phyloP scores from a whole-genome alignment of 192 early-diverging fungal genomes.

The Haplosporangium gracile region DNA sequence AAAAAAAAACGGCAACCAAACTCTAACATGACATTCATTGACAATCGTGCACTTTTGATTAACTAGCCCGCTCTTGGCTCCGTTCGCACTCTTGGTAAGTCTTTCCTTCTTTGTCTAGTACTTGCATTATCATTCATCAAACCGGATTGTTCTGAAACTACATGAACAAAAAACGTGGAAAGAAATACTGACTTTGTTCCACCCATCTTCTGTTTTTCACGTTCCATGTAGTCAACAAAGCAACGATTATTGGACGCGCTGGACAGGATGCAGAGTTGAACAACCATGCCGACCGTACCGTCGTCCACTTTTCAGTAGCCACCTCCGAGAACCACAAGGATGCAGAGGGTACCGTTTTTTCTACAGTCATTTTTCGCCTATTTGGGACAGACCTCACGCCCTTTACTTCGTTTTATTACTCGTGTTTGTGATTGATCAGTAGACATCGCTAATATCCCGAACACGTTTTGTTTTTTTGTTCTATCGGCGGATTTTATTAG shows the following conservation, averaged over 20 bases:
- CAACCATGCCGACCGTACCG: slow-evolving; percentile 61
- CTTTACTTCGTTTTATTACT: neutral
- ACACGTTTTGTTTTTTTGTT: neutral
- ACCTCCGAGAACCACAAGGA: slow-evolving; percentile 74
- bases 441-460: slow-evolving; percentile 10
- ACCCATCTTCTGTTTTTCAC: neutral
- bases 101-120: neutral
- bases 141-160: neutral
- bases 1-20: neutral
- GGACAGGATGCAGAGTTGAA: slow-evolving; percentile 69
- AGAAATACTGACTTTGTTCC: neutral
- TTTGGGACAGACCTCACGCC: neutral
- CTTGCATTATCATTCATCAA: neutral
- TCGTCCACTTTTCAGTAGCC: slow-evolving; percentile 73
- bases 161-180: neutral
- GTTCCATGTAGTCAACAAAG: slow-evolving; percentile 70
- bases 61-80: slow-evolving; percentile 38
- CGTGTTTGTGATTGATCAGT: neutral
- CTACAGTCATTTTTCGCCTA: neutral
- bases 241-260: slow-evolving; percentile 72
- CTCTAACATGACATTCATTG: neutral
- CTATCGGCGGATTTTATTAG: slow-evolving; percentile 23
- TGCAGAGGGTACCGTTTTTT: slow-evolving; percentile 58
- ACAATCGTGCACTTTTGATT: neutral
- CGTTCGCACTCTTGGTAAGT: slow-evolving; percentile 37